Evolutionary conservation across 2,329 filamentous ascomycete genomes (phyloP).

Genomic region (Aureobasidium sp.): DNA sequence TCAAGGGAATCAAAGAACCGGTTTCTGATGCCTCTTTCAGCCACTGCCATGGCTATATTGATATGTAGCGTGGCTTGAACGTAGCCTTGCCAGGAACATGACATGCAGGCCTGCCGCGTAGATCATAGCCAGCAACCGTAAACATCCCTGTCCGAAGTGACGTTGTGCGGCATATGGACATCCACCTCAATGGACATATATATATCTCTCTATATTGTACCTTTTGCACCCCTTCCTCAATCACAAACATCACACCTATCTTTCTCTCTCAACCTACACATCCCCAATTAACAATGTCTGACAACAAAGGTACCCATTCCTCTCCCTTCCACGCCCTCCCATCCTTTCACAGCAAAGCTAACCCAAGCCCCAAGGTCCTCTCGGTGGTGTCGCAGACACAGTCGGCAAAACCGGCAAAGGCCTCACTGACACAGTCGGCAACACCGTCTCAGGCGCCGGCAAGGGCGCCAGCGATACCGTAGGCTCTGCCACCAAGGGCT

Average conservation of each 20-base stretch:
- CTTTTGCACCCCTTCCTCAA: no score
- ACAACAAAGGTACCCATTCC: not conserved
- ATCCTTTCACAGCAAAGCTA: not conserved
- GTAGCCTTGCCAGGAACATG: not conserved
- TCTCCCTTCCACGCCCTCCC: not conserved
- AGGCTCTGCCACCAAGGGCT: conserved; percentile 11
- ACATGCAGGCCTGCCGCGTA: not conserved
- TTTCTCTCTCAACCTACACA: not conserved
- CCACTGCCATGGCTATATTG: not conserved
- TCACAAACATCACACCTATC: not conserved
- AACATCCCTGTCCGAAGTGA: not conserved
- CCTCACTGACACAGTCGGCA: conserved; percentile 22
- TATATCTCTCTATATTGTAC: no score
- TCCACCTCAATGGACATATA: not conserved
- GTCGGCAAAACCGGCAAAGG: conserved; percentile 25
- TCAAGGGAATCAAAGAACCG: not conserved
- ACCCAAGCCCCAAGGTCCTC: not conserved
- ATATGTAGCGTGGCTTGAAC: not conserved
- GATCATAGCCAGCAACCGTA: not conserved
- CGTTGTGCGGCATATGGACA: not conserved
- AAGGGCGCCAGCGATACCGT: conserved; percentile 16
- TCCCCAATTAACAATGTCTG: not conserved
- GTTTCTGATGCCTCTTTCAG: not conserved
- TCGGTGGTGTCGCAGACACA: conserved; percentile 25
- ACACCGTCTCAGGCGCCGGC: conserved; percentile 21